phyloP scores from a whole-genome alignment of 495 filamentous ascomycete genomes.

The Penicillium parvum region DNA sequence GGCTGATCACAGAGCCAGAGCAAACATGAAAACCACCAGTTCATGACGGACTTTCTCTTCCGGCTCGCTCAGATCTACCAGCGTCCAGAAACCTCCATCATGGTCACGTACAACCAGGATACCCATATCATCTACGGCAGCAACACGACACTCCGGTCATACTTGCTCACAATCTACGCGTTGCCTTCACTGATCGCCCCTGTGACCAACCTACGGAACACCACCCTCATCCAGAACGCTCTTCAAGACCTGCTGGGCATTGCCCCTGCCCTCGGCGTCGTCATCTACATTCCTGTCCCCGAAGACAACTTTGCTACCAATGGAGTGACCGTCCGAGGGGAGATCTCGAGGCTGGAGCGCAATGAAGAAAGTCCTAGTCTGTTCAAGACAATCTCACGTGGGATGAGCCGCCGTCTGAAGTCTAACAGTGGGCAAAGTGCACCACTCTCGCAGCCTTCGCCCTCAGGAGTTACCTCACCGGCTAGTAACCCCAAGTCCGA shows the following conservation, averaged over 20 bases:
- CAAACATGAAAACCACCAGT: slow-evolving; percentile 38
- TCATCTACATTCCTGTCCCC: slow-evolving; percentile 63
- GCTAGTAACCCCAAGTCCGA: neutral
- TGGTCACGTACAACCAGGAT: slow-evolving; percentile 70
- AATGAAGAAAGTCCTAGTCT: slow-evolving; percentile 29
- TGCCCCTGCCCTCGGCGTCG: slow-evolving; percentile 54
- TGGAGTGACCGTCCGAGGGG: slow-evolving; percentile 63
- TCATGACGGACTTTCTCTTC: slow-evolving; percentile 65
- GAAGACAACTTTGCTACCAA: slow-evolving; percentile 70
- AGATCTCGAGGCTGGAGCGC: slow-evolving; percentile 58
- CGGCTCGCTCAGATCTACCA: slow-evolving; percentile 70
- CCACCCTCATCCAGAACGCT: slow-evolving; percentile 64
- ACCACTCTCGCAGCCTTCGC: slow-evolving; percentile 19
- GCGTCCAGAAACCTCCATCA: slow-evolving; percentile 63
- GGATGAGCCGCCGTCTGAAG: slow-evolving; percentile 35
- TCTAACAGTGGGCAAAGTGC: slow-evolving; percentile 27
- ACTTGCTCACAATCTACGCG: slow-evolving; percentile 71
- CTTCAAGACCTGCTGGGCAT: slow-evolving; percentile 67
- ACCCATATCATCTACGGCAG: slow-evolving; percentile 70
- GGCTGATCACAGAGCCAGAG: slow-evolving; percentile 18
- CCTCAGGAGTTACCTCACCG: neutral
- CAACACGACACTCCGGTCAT: slow-evolving; percentile 71
- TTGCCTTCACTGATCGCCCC: slow-evolving; percentile 65
- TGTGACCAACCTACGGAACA: slow-evolving; percentile 77
- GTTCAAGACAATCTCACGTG: slow-evolving; percentile 31